Percentiles rank a stretch among this genome's conserved stretches.
phyloP scores from a whole-genome alignment of 1,139 yeast species.

The Yamadazyma oceani region DNA sequence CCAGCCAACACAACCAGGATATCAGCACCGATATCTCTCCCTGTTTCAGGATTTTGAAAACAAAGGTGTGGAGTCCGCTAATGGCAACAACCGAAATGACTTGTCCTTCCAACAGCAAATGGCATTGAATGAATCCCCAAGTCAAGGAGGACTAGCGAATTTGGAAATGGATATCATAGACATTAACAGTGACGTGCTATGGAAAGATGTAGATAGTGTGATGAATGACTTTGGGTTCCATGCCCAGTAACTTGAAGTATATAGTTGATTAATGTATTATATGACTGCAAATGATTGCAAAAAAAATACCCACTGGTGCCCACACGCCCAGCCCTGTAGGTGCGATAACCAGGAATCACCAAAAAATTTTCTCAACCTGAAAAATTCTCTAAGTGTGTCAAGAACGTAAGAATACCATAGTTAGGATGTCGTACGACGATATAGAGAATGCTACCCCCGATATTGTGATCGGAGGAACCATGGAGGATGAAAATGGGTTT shows the following conservation, averaged over 20 bases:
- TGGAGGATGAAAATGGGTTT: constrained; percentile 35
- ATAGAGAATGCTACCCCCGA: constrained; percentile 84
- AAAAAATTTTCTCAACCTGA: constrained; percentile 11
- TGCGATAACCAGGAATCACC: constrained; percentile 4
- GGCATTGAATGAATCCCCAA: constrained; percentile 32
- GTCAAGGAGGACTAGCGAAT: constrained; percentile 31
- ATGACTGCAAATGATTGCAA: constrained; percentile 1
- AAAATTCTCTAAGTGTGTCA: constrained; percentile 7
- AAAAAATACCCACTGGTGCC: constrained; percentile 4
- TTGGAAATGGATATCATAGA: constrained; percentile 37
- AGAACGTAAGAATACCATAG: neutral
- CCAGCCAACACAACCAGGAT: too few species aligned
- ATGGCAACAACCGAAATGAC: constrained; percentile 5
- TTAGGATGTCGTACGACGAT: constrained; percentile 56
- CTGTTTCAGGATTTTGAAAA: neutral
- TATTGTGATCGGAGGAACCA: constrained; percentile 75
- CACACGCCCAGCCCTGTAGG: neutral
- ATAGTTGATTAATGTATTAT: constrained; percentile 1
- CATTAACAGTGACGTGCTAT: constrained; percentile 60
- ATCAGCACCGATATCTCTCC: too few species aligned
- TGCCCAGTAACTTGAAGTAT: constrained; percentile 22
- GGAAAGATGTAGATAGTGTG: constrained; percentile 89
- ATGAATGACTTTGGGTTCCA: constrained; percentile 96
- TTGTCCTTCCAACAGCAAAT: constrained; percentile 11
- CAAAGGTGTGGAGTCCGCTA: neutral